Evolutionary conservation across 805 yeast genomes (phyloP).

Genomic region (Metahyphopichia silvanorum): DNA sequence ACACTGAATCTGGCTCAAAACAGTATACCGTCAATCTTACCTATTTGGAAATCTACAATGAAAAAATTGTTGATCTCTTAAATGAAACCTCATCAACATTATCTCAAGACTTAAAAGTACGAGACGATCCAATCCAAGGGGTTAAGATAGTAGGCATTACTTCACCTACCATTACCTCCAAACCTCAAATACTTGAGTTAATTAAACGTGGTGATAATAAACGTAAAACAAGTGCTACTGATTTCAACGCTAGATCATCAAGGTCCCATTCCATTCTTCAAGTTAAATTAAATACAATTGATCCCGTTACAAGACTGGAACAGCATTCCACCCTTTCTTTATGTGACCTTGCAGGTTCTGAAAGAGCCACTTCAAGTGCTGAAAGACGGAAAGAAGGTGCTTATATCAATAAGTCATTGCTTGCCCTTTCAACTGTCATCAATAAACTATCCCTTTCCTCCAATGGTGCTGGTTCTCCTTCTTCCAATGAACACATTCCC

Average conservation of each 20-base stretch:
- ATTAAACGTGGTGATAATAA: constrained; percentile 69
- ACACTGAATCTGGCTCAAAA: constrained; percentile 15
- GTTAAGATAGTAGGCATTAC: constrained; percentile 72
- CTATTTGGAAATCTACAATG: constrained; percentile 85
- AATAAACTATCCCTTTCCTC: constrained; percentile 58
- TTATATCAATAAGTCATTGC: constrained; percentile 82
- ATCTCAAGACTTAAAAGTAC: constrained; percentile 58
- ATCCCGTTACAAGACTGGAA: constrained; percentile 35
- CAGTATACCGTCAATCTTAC: constrained; percentile 56
- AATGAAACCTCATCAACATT: constrained; percentile 27
- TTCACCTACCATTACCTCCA: constrained; percentile 53
- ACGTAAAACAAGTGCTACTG: constrained; percentile 84
- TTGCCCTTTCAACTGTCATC: constrained; percentile 91
- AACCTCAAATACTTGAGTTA: constrained; percentile 57
- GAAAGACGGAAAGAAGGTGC: constrained; percentile 94
- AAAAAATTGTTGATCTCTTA: constrained; percentile 75
- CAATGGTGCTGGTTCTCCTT: constrained; percentile 16
- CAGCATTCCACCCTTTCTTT: constrained; percentile 65
- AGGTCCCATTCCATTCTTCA: constrained; percentile 90
- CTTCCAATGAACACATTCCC: constrained; percentile 65
- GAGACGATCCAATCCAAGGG: constrained; percentile 74
- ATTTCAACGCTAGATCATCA: constrained; percentile 81
- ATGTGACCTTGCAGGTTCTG: constrained; percentile 98
- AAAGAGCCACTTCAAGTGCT: constrained; percentile 66
- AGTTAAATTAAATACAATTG: constrained; percentile 51